Conservation (phyloP, 2,329 filamentous ascomycete genomes). For the Blastomyces parvus region DNA sequence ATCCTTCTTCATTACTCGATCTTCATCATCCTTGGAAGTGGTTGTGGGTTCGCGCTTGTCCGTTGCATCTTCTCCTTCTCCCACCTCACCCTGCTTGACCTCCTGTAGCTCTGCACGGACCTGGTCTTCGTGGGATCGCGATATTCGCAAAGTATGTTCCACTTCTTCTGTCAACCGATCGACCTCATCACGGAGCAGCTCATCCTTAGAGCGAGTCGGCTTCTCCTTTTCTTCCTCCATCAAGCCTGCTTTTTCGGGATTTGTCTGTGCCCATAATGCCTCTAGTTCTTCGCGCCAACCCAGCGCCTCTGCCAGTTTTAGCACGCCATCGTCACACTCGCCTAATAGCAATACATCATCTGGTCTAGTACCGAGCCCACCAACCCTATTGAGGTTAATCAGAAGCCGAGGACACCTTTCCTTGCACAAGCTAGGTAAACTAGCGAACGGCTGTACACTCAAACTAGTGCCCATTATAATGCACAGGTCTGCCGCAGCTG, state of each 20-base stretch:
- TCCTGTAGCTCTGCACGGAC: constrained; percentile 24
- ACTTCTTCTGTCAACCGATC: constrained; percentile 50
- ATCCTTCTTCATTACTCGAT: not conserved
- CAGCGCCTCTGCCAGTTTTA: constrained; percentile 65
- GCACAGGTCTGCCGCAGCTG: constrained; percentile 59
- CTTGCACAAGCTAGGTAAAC: constrained; percentile 56
- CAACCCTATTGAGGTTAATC: constrained; percentile 79
- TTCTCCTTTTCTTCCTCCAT: constrained; percentile 26
- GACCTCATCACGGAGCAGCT: constrained; percentile 49
- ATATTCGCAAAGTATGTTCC: constrained; percentile 45
- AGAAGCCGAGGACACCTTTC: constrained; percentile 64
- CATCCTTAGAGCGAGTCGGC: constrained; percentile 42
- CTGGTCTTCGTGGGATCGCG: constrained; percentile 38
- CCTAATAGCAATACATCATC: constrained; percentile 81
- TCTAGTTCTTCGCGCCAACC: constrained; percentile 85
- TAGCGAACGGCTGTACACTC: constrained; percentile 79
- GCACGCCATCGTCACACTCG: constrained; percentile 73
- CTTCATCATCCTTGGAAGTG: not conserved
- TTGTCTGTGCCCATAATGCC: constrained; percentile 58
- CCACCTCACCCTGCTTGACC: constrained; percentile 1
- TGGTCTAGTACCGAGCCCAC: constrained; percentile 61
- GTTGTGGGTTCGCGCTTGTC: not conserved
- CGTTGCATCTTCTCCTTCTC: not conserved
- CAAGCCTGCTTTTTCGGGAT: constrained; percentile 51
- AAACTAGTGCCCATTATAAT: constrained; percentile 86